Base-by-base conservation (phyloP, 2,329 filamentous ascomycete genomes). In the Fusarium udum region DNA sequence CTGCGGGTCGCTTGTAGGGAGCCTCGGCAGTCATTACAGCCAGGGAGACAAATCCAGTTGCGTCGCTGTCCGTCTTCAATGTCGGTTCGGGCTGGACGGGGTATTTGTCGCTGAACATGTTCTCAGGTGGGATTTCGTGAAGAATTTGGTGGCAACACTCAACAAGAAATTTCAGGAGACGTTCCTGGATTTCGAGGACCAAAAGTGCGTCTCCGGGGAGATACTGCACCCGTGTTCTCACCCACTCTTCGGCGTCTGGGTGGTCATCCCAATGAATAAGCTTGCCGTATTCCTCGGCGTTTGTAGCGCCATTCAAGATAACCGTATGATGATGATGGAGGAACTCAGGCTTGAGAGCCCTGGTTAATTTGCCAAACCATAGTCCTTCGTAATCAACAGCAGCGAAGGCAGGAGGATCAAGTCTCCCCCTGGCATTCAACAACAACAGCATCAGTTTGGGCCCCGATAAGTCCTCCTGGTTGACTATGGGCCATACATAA, bases 401-500 rank as follows among this genome's bases (percentile, higher is more conserved):
- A 0, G 85, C 85, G 71, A 91, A 91, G 1, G 76, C 69, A 13
- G 80, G 76, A 0, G 88, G 88, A 0, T 75, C 66, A 61, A 88
- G 74, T 0, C 86, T 83, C 10, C 82, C 88, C 12, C 89, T 83
- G 0, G 87, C 78, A 61, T 89, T 88, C 16, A 92, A 76, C 26
- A 91, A 80, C 12, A 91, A 77, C 0, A 83, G 81, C 14, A 91
- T 73, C 0, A 79, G 66, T 53, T 84, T 86, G 0, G 83, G 77
- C 28, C 84, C 80, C 0, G 74, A 58, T 2, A 91, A 79, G 72
- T 91, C 89, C 61, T 91, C 87, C 45, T 87, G 81, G 71, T 91
- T 91, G 76, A 91, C 85, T 51, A 86, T 82, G 0, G 89, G 89
- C 83, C 84, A 89, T 46, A 88, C 77, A 67, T 80, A 88, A 14